phyloP scores from a whole-genome alignment of 352 stramenopile genomes.

The Stramenopiles sp. region DNA sequence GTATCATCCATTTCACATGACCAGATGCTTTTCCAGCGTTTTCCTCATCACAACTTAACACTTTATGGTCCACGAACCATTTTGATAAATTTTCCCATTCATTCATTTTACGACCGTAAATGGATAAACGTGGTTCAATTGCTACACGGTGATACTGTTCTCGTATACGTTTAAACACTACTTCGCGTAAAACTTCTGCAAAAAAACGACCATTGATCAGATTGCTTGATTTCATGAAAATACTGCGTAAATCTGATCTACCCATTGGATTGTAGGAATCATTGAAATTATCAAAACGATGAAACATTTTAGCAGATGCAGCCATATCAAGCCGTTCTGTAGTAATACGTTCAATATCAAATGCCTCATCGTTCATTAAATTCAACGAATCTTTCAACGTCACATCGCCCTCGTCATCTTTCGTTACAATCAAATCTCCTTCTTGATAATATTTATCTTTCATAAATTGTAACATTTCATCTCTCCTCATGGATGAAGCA shows the following conservation, averaged over 20 bases:
- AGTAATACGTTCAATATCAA: constrained; percentile 62
- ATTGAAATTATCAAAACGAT: constrained; percentile 98
- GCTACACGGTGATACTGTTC: constrained; percentile 74
- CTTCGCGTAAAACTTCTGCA: constrained; percentile 81
- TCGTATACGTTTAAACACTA: constrained; percentile 51
- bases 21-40: constrained; percentile 17
- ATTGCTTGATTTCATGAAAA: constrained; percentile 98
- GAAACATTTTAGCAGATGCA: constrained; percentile 87
- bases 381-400: constrained; percentile 75
- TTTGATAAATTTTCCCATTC: constrained; percentile 88
- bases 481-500: constrained; percentile 82
- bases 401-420: constrained; percentile 70
- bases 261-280: constrained; percentile 91
- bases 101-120: constrained; percentile 68
- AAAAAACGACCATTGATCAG: constrained; percentile 61
- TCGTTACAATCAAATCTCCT: constrained; percentile 58
- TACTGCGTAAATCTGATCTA: constrained; percentile 78
- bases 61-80: constrained; percentile 82
- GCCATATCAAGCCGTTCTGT: constrained; percentile 97
- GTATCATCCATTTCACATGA: constrained; percentile 92
- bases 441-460: constrained; percentile 55
- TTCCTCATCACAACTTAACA: constrained; percentile 33
- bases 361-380: constrained; percentile 74
- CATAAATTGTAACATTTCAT: constrained; percentile 64
- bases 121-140: constrained; percentile 63